Evolutionary conservation across 192 early-diverging fungal species (phyloP).

Genomic region (Coemansia sp.): DNA sequence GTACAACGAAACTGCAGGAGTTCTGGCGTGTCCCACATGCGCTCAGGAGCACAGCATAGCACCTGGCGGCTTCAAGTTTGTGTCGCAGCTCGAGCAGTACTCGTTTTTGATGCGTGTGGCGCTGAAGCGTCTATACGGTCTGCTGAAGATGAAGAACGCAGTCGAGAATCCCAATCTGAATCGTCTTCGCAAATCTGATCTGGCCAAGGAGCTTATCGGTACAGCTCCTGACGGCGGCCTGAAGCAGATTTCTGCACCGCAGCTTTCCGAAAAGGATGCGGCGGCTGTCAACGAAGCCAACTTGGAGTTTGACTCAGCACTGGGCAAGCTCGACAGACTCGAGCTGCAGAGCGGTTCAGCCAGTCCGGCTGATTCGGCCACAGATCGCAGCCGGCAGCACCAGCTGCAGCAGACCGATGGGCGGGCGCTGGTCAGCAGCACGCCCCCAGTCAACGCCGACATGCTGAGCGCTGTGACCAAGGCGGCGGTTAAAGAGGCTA

Average conservation of each 20-base stretch:
- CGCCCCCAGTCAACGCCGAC: conserved; percentile 32
- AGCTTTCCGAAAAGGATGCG: conserved; percentile 6
- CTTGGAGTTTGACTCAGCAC: conserved; percentile 47
- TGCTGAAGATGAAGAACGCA: conserved; percentile 63
- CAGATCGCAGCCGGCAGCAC: conserved; percentile 1
- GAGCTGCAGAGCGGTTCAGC: conserved; percentile 21
- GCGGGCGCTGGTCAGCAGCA: conserved; percentile 3
- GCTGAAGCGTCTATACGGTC: conserved; percentile 72
- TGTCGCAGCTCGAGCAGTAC: conserved; percentile 90
- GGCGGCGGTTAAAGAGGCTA: conserved; percentile 43
- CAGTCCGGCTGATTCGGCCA: not conserved
- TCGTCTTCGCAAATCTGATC: conserved; percentile 26
- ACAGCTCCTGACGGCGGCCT: conserved; percentile 4
- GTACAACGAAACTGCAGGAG: conserved; percentile 46
- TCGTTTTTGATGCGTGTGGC: conserved; percentile 82
- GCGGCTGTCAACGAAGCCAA: conserved; percentile 26
- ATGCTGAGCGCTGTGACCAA: conserved; percentile 40
- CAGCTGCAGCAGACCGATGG: not conserved
- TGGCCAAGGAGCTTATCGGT: conserved; percentile 12
- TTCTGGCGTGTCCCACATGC: conserved; percentile 58
- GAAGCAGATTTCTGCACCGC: conserved; percentile 8
- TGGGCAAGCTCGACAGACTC: conserved; percentile 38
- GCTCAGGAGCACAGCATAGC: conserved; percentile 42
- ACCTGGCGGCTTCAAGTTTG: conserved; percentile 59
- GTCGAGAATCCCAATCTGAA: conserved; percentile 35